Evolutionary conservation across 2,329 filamentous ascomycete genomes (phyloP).

Genomic region (Mycogone perniciosa): DNA sequence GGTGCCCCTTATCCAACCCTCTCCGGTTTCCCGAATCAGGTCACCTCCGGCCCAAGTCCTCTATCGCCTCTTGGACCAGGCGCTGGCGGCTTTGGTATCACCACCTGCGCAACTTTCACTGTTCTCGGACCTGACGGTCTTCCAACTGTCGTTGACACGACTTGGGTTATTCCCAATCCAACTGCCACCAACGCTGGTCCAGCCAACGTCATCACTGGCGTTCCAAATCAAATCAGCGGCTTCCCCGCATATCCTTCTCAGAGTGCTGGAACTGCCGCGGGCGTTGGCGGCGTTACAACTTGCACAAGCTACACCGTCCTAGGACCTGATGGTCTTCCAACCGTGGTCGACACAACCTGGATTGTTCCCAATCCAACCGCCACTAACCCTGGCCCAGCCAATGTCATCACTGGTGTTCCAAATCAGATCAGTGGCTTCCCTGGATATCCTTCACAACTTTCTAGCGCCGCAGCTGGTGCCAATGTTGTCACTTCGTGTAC

Average conservation of each 20-base stretch:
- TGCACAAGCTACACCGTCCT: constrained; percentile 24
- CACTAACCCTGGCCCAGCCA: constrained; percentile 6
- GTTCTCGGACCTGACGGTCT: constrained; percentile 11
- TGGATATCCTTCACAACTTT: constrained; percentile 10
- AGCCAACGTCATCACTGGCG: neutral
- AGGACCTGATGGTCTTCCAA: constrained; percentile 24
- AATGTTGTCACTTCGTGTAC: constrained; percentile 19
- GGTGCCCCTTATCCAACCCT: neutral
- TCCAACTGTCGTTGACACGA: constrained; percentile 10
- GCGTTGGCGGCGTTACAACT: constrained; percentile 18
- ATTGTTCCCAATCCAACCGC: constrained; percentile 21
- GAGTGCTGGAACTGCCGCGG: constrained; percentile 9
- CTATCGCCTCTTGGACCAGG: neutral
- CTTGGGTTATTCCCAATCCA: constrained; percentile 21
- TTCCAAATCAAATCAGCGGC: constrained; percentile 2
- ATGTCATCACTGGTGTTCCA: constrained; percentile 2
- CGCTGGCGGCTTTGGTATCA: constrained; percentile 1
- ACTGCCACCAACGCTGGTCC: constrained; percentile 4
- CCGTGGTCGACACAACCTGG: constrained; percentile 26
- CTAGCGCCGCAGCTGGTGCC: constrained; percentile 12
- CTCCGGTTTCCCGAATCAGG: neutral
- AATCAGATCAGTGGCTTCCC: constrained; percentile 3
- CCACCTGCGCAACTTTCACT: constrained; percentile 5
- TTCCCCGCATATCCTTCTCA: constrained; percentile 12
- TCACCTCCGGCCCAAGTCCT: neutral